Evolutionary conservation across 2,329 filamentous ascomycete species (phyloP), one percentile per base, ranked within the genome.

Genomic region (Paracoccidioides brasiliensis): DNA sequence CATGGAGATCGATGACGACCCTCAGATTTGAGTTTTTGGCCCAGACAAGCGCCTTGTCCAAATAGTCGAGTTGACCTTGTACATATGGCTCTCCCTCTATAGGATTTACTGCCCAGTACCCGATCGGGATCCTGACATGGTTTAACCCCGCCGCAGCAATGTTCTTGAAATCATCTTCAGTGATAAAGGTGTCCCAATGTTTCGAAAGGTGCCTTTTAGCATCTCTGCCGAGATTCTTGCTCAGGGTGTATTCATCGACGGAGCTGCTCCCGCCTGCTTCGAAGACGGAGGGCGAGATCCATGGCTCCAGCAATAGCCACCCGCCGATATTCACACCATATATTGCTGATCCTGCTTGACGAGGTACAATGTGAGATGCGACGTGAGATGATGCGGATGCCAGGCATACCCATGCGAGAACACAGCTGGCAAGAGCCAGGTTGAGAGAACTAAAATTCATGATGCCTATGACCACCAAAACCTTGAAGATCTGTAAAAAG

Each of bases 1-100:
- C 83, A 63, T 87, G 84, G 28, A 86, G 69, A 65, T 87, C 84
- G 61, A 87, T 76, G 69, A 84, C 77, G 44, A 86, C 80, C 63
- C 83, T 83, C 51, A 86, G 65, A 3, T 79, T 78, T 46, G 78
- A 73, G 46, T 65, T 69, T 56, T 76, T 69, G 9, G 83, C 84
- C 79, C 83, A 83, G 58, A 70, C 67, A 55, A 84, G 72, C 30
- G 81, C 78, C 58, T 76, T 64, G 56, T 82, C 79, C 8, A 85
- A 72, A 62, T 77, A 75, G 14, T 76, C 68, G 48, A 83, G 74
- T 58, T 83, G 81, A 42, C 82, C 82, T 62, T 81, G 74, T 5
- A 85, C 78, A 61, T 81, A 85, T 15, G 81, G 81, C 54, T 83
- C 80, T 5, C 74, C 78, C 5, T 74, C 67, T 33, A 76, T 66